These are phyloP conservation scores for Nitzschia putrida DNA, from an alignment of 108 stramenopile species.

Conservation along the genomic window DNA sequence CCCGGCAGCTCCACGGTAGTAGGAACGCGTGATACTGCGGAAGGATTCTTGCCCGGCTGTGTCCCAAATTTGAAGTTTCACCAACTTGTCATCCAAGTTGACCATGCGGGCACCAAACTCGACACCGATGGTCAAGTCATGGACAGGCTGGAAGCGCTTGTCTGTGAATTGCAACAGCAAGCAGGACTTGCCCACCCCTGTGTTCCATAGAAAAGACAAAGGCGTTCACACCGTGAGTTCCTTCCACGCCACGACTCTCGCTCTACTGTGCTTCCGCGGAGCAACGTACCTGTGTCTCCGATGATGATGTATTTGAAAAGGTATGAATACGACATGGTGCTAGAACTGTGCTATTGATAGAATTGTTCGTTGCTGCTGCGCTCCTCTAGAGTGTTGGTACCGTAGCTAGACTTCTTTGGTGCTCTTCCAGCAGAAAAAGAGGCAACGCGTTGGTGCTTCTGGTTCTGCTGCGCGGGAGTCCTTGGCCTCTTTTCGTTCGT, in stretches of 20 bases:
- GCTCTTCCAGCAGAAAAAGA: no score
- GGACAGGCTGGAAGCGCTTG: conserved; percentile 99
- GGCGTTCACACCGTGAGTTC: background rate
- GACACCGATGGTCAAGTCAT: conserved; percentile 99
- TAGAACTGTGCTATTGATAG: no score
- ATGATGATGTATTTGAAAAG: conserved; percentile 98
- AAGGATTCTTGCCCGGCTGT: conserved; percentile 97
- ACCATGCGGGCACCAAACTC: conserved; percentile 99
- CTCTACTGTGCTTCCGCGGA: background rate
- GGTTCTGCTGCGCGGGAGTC: no score
- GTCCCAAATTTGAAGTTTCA: conserved; percentile 87
- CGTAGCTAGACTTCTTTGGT: no score
- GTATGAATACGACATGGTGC: conserved; percentile 83
- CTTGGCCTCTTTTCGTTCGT: no score
- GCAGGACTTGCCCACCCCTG: conserved; percentile 99
- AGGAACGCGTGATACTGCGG: conserved; percentile 98
- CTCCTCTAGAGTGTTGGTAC: no score
- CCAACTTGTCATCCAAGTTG: conserved; percentile 90
- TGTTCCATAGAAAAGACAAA: background rate
- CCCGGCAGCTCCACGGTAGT: conserved; percentile 99
- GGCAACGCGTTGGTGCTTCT: no score
- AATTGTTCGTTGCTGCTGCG: no score
- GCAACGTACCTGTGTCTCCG: conserved; percentile 91
- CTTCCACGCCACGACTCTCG: background rate
- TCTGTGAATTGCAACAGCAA: conserved; percentile 99